Evolutionary conservation across 179 eudicot genomes (phyloP).

Genomic region (Spergularia azorica): DNA sequence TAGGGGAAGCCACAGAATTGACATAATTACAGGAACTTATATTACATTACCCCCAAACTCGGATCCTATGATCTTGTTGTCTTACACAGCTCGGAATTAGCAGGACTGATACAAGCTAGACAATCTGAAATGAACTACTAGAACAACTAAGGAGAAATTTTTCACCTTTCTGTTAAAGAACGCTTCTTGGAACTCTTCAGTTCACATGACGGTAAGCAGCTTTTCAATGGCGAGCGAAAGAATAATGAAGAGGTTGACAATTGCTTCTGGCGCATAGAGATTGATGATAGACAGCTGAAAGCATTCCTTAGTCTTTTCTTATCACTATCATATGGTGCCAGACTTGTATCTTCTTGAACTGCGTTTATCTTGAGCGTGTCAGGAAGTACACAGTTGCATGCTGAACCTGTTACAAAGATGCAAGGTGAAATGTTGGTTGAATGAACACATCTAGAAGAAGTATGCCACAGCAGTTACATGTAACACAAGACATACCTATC

Average conservation of each 20-base stretch:
- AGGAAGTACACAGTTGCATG: constrained; percentile 78
- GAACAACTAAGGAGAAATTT: not conserved
- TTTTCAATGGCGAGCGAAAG: constrained; percentile 77
- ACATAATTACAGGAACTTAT: constrained; percentile 31
- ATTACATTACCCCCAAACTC: constrained; percentile 19
- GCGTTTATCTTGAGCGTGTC: constrained; percentile 60
- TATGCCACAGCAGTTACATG: not conserved
- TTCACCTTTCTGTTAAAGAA: constrained; percentile 41
- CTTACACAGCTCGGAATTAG: constrained; percentile 18
- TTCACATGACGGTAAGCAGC: constrained; percentile 67
- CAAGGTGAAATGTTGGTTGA: not conserved
- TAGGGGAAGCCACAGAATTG: constrained; percentile 25
- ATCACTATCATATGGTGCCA: constrained; percentile 50
- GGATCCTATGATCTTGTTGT: constrained; percentile 22
- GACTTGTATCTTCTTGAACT: constrained; percentile 55
- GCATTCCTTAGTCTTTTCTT: constrained; percentile 63
- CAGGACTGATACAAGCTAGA: constrained; percentile 23
- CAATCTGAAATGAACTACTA: constrained; percentile 18
- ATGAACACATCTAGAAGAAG: not conserved
- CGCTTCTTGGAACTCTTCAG: constrained; percentile 47
- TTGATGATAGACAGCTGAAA: constrained; percentile 76
- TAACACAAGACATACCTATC: constrained; percentile 51
- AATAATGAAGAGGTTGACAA: constrained; percentile 79
- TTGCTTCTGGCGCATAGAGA: constrained; percentile 71
- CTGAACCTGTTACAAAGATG: constrained; percentile 51